phyloP scores from a whole-genome alignment of 805 yeast species.

The Lachancea thermotolerans region DNA sequence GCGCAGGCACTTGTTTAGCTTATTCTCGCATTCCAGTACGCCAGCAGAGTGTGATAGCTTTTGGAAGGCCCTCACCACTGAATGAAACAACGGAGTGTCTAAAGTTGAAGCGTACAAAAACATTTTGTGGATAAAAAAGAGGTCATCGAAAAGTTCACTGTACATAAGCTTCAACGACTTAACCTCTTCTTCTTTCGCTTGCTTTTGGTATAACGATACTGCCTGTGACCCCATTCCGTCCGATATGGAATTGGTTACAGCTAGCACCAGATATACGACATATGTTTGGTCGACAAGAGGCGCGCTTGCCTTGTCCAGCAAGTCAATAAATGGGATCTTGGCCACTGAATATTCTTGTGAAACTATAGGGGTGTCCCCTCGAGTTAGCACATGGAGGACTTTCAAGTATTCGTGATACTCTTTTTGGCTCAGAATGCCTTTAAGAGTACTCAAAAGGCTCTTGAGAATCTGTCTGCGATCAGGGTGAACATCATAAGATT shows the following conservation, averaged over 20 bases:
- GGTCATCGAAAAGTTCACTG: constrained; percentile 31
- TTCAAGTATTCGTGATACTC: constrained; percentile 31
- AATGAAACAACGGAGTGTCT: constrained; percentile 65
- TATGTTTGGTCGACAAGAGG: constrained; percentile 64
- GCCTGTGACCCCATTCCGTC: constrained; percentile 63
- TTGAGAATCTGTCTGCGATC: constrained; percentile 55
- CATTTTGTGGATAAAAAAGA: constrained; percentile 41
- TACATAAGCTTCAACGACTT: constrained; percentile 25
- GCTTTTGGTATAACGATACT: constrained; percentile 33
- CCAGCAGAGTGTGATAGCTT: constrained; percentile 80
- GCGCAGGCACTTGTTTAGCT: constrained; percentile 53
- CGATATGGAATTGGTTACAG: constrained; percentile 46
- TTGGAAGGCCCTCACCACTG: constrained; percentile 65
- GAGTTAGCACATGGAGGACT: constrained; percentile 29
- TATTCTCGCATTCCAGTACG: constrained; percentile 46
- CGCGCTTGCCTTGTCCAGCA: constrained; percentile 73
- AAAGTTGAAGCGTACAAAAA: constrained; percentile 55
- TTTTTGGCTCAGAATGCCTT: constrained; percentile 29
- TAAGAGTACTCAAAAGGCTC: constrained; percentile 44
- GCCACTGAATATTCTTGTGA: constrained; percentile 39
- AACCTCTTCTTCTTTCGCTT: constrained; percentile 8
- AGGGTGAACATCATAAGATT: constrained; percentile 51
- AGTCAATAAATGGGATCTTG: constrained; percentile 58
- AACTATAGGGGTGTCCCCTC: constrained; percentile 30
- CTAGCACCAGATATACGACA: constrained; percentile 48